phyloP scores from a whole-genome alignment of 345 rosid genomes.

The Aquilaria sinensis region DNA sequence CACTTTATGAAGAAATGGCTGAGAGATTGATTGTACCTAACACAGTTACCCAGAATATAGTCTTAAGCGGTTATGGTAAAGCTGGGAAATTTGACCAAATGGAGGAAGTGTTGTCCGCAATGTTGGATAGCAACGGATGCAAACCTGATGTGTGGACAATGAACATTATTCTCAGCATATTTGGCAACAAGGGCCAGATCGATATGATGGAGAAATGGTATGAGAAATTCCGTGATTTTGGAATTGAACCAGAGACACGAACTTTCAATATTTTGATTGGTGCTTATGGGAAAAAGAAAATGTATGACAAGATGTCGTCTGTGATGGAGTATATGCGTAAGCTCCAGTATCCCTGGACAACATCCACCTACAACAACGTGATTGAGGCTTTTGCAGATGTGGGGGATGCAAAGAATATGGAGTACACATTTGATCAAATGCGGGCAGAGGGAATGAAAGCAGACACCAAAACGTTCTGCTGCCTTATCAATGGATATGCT shows the following conservation, averaged over 20 bases:
- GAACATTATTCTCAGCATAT: constrained; percentile 75
- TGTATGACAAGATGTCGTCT: constrained; percentile 90
- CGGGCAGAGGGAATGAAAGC: constrained; percentile 73
- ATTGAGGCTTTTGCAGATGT: constrained; percentile 88
- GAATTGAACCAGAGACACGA: constrained; percentile 81
- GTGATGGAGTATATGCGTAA: constrained; percentile 95
- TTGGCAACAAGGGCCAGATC: constrained; percentile 78
- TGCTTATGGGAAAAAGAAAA: constrained; percentile 77
- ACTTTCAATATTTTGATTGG: constrained; percentile 84
- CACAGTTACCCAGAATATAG: constrained; percentile 82
- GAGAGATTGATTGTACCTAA: constrained; percentile 64
- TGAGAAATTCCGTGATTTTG: constrained; percentile 72
- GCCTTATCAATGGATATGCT: constrained; percentile 75
- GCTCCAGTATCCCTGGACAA: constrained; percentile 88
- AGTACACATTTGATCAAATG: constrained; percentile 84
- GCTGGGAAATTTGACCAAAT: constrained; percentile 71
- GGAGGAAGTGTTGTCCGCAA: constrained; percentile 73
- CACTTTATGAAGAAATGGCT: constrained; percentile 59
- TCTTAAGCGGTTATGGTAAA: constrained; percentile 82
- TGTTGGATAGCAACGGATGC: constrained; percentile 55
- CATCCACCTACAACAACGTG: constrained; percentile 81
- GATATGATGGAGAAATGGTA: constrained; percentile 93
- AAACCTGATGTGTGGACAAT: constrained; percentile 96
- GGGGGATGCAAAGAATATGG: constrained; percentile 88
- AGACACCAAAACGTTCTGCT: constrained; percentile 83